These are phyloP conservation scores for Saposhnikovia divaricata DNA, from an alignment of 129 eudicot genomes.

Conservation along the genomic window DNA sequence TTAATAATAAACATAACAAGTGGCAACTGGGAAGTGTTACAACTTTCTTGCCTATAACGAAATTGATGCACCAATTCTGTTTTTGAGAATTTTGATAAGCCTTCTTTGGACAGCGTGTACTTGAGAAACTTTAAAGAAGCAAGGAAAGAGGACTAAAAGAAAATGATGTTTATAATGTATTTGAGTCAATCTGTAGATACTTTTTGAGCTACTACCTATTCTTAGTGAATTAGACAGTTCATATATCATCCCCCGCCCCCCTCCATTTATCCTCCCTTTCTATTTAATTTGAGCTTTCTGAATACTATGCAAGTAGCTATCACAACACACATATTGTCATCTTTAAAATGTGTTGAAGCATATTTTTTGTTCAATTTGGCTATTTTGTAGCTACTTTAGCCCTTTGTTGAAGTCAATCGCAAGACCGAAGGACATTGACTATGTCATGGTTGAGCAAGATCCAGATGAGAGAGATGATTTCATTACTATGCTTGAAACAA, in stretches of 20 bases:
- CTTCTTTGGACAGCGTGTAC: not conserved
- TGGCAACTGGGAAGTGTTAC: not conserved
- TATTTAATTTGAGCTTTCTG: not conserved
- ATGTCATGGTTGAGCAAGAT: slow-evolving; percentile 77
- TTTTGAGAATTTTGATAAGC: not conserved
- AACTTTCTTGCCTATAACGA: not conserved
- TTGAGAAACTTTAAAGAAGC: not conserved
- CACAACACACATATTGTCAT: not conserved
- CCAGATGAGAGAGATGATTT: slow-evolving; percentile 77
- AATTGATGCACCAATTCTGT: not conserved
- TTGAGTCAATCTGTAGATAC: not conserved
- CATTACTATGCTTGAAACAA: slow-evolving; percentile 60
- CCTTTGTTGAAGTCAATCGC: slow-evolving; percentile 79
- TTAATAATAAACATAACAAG: not conserved
- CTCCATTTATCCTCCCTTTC: not conserved
- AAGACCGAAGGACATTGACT: slow-evolving; percentile 46
- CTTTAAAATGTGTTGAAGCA: not conserved
- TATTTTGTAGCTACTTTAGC: slow-evolving; percentile 66
- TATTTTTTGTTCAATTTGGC: not conserved
- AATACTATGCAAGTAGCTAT: not conserved
- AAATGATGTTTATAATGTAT: not conserved
- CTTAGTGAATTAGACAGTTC: not conserved
- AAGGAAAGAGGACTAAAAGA: not conserved
- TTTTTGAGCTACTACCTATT: not conserved
- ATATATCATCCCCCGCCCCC: not conserved